Evolutionary conservation across 805 yeast species (phyloP).

Genomic region (Wickerhamomyces pijperi): DNA sequence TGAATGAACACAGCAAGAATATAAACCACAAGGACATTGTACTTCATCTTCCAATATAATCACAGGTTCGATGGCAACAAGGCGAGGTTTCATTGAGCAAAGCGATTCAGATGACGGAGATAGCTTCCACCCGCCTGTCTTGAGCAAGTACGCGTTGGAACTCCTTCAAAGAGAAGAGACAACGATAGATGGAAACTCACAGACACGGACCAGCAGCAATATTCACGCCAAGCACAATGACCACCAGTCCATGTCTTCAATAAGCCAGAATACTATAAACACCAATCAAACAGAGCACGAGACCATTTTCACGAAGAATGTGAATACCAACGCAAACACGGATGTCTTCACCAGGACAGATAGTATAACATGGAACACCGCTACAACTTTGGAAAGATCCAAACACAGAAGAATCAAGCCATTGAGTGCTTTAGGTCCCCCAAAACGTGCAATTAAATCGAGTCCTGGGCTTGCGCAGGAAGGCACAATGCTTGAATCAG

Average conservation of each 20-base stretch:
- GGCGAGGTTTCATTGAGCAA: constrained; percentile 3
- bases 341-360: too few species aligned
- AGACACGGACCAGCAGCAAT: too few species aligned
- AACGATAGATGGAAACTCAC: too few species aligned
- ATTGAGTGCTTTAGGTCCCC: constrained; percentile 24
- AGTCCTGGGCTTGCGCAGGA: not conserved
- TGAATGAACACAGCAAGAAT: too few species aligned
- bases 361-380: not conserved
- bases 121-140: constrained; percentile 46
- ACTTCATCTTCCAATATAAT: too few species aligned
- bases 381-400: not conserved
- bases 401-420: constrained; percentile 15
- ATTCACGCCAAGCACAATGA: constrained; percentile 13
- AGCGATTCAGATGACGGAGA: constrained; percentile 29
- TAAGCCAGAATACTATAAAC: constrained; percentile 5
- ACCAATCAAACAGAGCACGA: constrained; percentile 16
- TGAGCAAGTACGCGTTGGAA: constrained; percentile 48
- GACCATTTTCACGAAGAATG: constrained; percentile 14
- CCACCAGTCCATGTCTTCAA: constrained; percentile 6
- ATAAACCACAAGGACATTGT: too few species aligned
- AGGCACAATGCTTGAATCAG: constrained; percentile 1
- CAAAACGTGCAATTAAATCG: constrained; percentile 19
- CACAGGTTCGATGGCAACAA: not conserved
- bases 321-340: not conserved
- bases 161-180: constrained; percentile 27